phyloP scores from a whole-genome alignment of 2,329 filamentous ascomycete genomes.

The Alternaria ventricosa region DNA sequence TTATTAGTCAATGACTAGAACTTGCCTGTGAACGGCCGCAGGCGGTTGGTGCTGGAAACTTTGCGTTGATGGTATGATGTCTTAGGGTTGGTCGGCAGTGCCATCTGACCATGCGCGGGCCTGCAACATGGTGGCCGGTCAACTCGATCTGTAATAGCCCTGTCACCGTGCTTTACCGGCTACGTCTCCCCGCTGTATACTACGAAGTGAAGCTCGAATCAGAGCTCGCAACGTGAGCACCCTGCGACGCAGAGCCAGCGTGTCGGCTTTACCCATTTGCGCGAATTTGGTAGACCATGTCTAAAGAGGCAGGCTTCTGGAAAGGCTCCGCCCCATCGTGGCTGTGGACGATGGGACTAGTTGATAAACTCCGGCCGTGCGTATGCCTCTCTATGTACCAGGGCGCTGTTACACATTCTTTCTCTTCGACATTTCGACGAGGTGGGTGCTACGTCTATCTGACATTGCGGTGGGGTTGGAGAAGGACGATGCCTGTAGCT shows the following conservation, averaged over 20 bases:
- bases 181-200: constrained; percentile 11
- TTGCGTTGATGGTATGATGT: constrained; percentile 16
- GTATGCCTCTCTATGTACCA: background rate
- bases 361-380: constrained; percentile 1
- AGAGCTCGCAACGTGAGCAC: constrained; percentile 10
- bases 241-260: constrained; percentile 13
- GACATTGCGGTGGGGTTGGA: background rate
- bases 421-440: background rate
- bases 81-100: constrained; percentile 19
- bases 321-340: constrained; percentile 24
- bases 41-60: constrained; percentile 8
- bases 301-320: constrained; percentile 17
- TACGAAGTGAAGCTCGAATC: constrained; percentile 17
- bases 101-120: constrained; percentile 24
- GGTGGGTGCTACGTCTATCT: background rate
- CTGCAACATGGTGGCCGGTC: constrained; percentile 20
- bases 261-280: constrained; percentile 15
- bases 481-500: background rate
- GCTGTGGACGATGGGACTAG: constrained; percentile 20
- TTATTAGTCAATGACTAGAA: constrained; percentile 24
- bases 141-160: constrained; percentile 16
- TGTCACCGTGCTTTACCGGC: constrained; percentile 9
- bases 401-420: background rate
- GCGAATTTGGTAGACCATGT: constrained; percentile 15
- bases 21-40: constrained; percentile 18